A percentile compares a stretch with the other conserved stretches of the same genome.
These are phyloP conservation scores for Schizosaccharomyces cryophilus DNA, from an alignment of 805 yeast genomes.

Conservation along the genomic window DNA sequence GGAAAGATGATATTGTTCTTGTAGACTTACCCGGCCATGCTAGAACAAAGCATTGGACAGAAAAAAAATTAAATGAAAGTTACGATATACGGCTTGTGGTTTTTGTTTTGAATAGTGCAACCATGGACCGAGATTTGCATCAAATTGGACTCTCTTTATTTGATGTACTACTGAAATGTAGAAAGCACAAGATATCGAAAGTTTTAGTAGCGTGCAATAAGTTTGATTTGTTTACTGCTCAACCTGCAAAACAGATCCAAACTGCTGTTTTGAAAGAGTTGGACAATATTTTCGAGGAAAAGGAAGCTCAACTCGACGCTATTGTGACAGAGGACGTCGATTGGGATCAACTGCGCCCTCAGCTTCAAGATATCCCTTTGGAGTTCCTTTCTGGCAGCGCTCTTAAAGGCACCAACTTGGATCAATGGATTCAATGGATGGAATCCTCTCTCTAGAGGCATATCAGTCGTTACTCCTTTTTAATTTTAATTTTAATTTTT, in stretches of 20 bases:
- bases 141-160: slow-evolving; percentile 26
- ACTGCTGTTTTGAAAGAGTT: slow-evolving; percentile 40
- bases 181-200: slow-evolving; percentile 18
- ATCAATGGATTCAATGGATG: not conserved
- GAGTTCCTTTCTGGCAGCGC: not conserved
- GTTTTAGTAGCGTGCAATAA: slow-evolving; percentile 64
- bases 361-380: not conserved
- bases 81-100: slow-evolving; percentile 10
- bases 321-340: not conserved
- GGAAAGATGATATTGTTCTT: slow-evolving; percentile 4
- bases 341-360: not conserved
- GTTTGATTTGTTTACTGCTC: slow-evolving; percentile 59
- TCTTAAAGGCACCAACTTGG: not conserved
- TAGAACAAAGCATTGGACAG: slow-evolving; percentile 3
- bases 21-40: not conserved
- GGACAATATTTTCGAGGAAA: slow-evolving; percentile 26
- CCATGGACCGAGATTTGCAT: slow-evolving; percentile 32
- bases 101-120: slow-evolving; percentile 17
- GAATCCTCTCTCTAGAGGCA: not conserved
- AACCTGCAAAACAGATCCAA: slow-evolving; percentile 39
- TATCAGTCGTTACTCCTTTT: no score
- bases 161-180: slow-evolving; percentile 28
- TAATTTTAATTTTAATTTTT: no score
- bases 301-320: slow-evolving; percentile 11
- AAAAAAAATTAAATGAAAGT: slow-evolving; percentile 1